Evolutionary conservation across 192 early-diverging fungal species (phyloP).

Genomic region (Rhizophagus sp.): DNA sequence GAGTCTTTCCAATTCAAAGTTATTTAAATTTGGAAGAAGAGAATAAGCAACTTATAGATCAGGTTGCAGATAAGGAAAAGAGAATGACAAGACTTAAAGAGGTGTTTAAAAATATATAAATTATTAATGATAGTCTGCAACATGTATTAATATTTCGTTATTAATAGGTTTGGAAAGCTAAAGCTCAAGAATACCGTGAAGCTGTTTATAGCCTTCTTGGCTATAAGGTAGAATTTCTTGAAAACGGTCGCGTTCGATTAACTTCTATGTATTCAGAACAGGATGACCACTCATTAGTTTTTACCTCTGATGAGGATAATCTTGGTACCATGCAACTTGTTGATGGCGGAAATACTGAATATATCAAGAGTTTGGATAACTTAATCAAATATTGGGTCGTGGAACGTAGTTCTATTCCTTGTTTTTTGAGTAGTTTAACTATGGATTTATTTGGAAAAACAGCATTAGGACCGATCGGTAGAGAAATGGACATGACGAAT

Average conservation of each 20-base stretch:
- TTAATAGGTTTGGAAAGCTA: conserved; percentile 60
- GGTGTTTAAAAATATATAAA: conserved; percentile 36
- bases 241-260: conserved; percentile 73
- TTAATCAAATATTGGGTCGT: conserved; percentile 68
- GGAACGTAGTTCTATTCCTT: conserved; percentile 75
- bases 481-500: conserved; percentile 3
- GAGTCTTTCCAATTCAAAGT: conserved; percentile 53
- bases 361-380: conserved; percentile 55
- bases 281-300: conserved; percentile 71
- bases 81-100: conserved; percentile 67
- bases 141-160: background rate
- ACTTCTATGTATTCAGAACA: conserved; percentile 67
- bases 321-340: conserved; percentile 66
- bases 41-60: conserved; percentile 48
- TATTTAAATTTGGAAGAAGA: conserved; percentile 61
- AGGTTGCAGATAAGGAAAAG: conserved; percentile 66
- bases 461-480: background rate
- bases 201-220: conserved; percentile 75
- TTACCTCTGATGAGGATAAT: conserved; percentile 66
- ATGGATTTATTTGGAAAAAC: conserved; percentile 61
- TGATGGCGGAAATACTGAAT: conserved; percentile 67
- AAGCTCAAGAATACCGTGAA: conserved; percentile 73
- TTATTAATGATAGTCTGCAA: background rate
- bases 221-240: conserved; percentile 65
- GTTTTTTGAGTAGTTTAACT: conserved; percentile 77